Evolutionary conservation across 805 yeast species (phyloP).

Genomic region (Starmerella riodocensis): DNA sequence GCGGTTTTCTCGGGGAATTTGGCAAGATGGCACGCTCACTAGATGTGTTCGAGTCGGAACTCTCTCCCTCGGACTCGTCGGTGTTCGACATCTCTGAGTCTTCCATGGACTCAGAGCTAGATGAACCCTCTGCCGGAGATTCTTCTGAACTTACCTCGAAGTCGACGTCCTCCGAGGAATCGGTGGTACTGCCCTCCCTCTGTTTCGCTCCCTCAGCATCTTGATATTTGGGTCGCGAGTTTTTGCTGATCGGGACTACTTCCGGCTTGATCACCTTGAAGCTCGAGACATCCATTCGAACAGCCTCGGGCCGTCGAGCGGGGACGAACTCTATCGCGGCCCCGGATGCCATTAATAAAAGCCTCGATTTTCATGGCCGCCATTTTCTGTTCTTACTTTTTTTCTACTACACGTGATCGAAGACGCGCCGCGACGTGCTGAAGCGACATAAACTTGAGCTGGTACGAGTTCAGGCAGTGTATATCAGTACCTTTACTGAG

Average conservation of each 20-base stretch:
- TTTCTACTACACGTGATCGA: conserved; percentile 1
- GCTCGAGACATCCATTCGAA: conserved; percentile 14
- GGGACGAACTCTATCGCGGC: conserved; percentile 36
- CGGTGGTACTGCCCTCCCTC: not conserved
- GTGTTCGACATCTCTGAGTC: conserved; percentile 8
- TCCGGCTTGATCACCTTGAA: conserved; percentile 12
- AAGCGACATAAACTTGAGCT: too few relatives aligned
- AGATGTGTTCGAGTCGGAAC: not conserved
- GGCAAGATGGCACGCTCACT: too few relatives aligned
- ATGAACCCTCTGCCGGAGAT: not conserved
- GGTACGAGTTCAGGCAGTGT: too few relatives aligned
- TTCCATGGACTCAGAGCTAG: conserved; percentile 1
- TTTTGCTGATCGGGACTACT: too few relatives aligned
- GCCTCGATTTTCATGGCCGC: not conserved
- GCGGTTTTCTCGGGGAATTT: not conserved
- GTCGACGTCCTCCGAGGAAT: not conserved
- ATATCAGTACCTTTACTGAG: too few relatives aligned
- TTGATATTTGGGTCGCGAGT: not conserved
- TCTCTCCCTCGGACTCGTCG: not conserved
- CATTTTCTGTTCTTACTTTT: conserved; percentile 1
- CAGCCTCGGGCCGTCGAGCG: conserved; percentile 43
- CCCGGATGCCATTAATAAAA: conserved; percentile 9
- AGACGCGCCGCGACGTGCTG: too few relatives aligned
- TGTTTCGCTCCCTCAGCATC: too few relatives aligned
- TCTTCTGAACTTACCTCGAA: not conserved